phyloP scores from a whole-genome alignment of 2,329 filamentous ascomycete genomes.

The Thielaviopsis ethacetica region DNA sequence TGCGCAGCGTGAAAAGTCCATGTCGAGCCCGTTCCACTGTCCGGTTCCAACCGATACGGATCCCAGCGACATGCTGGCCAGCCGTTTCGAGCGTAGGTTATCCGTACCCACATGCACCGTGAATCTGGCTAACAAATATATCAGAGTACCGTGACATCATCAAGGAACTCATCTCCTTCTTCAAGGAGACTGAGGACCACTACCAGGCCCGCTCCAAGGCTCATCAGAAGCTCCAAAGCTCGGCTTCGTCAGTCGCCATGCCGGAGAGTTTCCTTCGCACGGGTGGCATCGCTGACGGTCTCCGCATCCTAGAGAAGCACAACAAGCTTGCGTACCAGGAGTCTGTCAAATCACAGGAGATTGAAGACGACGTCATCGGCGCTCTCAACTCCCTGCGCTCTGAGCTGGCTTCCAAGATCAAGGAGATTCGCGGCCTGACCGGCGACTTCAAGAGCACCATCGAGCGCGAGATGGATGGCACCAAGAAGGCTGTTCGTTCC shows the following conservation, averaged over 20 bases:
- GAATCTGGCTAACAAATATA: not conserved
- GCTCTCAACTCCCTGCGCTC: constrained; percentile 72
- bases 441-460: constrained; percentile 96
- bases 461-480: constrained; percentile 82
- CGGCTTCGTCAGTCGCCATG: constrained; percentile 62
- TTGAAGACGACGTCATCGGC: constrained; percentile 80
- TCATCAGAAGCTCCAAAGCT: constrained; percentile 65
- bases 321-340: constrained; percentile 68
- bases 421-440: constrained; percentile 87
- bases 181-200: constrained; percentile 75
- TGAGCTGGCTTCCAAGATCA: constrained; percentile 90
- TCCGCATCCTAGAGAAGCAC: constrained; percentile 63
- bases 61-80: constrained; percentile 75
- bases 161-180: constrained; percentile 87
- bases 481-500: constrained; percentile 59
- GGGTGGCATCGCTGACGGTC: constrained; percentile 76
- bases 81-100: constrained; percentile 67
- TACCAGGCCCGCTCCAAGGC: constrained; percentile 78
- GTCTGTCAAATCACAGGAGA: constrained; percentile 74
- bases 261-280: constrained; percentile 63
- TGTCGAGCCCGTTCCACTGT: constrained; percentile 67
- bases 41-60: constrained; percentile 77
- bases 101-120: not conserved
- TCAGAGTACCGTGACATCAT: constrained; percentile 86
- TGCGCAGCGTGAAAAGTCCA: not conserved